A percentile compares a stretch with the other conserved stretches of the same genome.
phyloP scores from a whole-genome alignment of 352 stramenopile species.

The Globisporangium paroecandrum region DNA sequence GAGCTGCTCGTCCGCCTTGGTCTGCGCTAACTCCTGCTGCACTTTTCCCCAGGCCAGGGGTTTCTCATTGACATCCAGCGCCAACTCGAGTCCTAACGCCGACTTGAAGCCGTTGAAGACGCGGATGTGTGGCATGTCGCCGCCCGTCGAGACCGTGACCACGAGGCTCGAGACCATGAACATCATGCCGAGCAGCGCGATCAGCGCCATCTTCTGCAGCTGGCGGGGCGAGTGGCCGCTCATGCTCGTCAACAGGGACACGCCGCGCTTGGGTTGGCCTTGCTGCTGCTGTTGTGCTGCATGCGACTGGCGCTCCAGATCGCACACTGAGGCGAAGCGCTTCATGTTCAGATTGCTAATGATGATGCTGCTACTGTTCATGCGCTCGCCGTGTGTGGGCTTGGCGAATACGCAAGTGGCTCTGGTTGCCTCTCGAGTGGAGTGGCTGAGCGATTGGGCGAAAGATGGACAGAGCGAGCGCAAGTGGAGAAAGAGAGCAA shows the following conservation, averaged over 20 bases:
- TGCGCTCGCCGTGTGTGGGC: background rate
- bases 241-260: background rate
- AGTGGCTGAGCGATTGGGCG: background rate
- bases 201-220: constrained; percentile 9
- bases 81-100: constrained; percentile 6
- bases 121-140: background rate
- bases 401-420: background rate
- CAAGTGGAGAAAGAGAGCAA: constrained; percentile 8
- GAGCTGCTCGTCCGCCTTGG: background rate
- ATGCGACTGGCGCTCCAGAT: constrained; percentile 14
- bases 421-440: background rate
- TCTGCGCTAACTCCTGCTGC: background rate
- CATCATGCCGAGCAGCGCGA: constrained; percentile 2
- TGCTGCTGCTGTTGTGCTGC: constrained; percentile 2
- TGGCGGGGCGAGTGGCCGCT: constrained; percentile 2
- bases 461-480: constrained; percentile 4
- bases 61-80: constrained; percentile 1
- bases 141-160: constrained; percentile 9
- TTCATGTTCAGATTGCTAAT: constrained; percentile 6
- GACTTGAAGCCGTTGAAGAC: constrained; percentile 13
- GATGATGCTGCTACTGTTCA: background rate
- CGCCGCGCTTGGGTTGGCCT: background rate
- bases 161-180: constrained; percentile 12
- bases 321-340: constrained; percentile 15
- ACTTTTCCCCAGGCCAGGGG: background rate